Base-by-base conservation (phyloP, 1,284 basidiomycete species). In the Rhizopogon hawkerae region DNA sequence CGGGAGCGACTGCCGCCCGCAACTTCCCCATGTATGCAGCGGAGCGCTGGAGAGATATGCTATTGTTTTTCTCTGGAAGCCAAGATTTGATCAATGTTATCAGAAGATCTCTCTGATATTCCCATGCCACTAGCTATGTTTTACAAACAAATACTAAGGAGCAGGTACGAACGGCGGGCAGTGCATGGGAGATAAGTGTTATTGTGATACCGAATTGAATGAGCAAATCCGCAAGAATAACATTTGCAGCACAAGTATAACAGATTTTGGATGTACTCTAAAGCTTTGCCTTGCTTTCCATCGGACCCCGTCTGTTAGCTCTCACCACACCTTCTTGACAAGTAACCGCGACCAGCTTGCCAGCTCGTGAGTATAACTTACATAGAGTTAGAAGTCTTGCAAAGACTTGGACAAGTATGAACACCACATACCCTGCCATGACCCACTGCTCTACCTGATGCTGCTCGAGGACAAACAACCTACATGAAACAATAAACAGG, bases 261-360 rank as follows among this genome's bases (percentile, higher is more conserved):
- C 10, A 42, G 21, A 39, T 39, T 11, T 16, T 26, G 14, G 5
- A 31, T 18, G 41, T 42, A 43, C 16, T 49, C 43, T 54, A 77
- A 37, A 78, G 61, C 60, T 76, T 78, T 16, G 73, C 57, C 45
- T 61, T 54, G n/a, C 51, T 49, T 18, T 56, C 57, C 4, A 29
- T 16, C 8, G 73, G 74, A 7, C 66, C 73, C 51, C 72, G 70
- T 50, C 75, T 68, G 54, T 78, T 72, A 14, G 81, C 79, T 33
- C 85, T 76, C 35, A 86, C 68, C 2, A 87, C 87, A 2, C 92
- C 91, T 70, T 94, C 92, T 64, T 95, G 92, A 16, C 80, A 78
- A 31, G 82, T 84, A 7, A 87, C 78, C 9, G 91, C 92, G 13
- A 92, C 73, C 16, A 94, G 70, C 8, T 66, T 76, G 3, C 92